Conservation (phyloP, 2,329 filamentous ascomycete genomes). For the Claviceps humidiphila region DNA sequence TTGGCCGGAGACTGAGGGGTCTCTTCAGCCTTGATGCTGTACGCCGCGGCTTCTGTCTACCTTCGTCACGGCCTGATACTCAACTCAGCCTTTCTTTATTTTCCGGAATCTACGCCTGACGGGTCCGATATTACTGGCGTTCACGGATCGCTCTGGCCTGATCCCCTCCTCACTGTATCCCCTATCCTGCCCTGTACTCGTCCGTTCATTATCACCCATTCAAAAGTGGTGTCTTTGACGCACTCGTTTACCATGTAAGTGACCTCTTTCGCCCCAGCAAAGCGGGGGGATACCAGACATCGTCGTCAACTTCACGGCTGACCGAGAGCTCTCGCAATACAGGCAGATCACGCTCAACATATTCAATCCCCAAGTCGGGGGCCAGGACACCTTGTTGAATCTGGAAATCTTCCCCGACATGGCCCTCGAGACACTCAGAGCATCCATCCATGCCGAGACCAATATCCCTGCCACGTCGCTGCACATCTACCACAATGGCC, state of each 20-base stretch:
- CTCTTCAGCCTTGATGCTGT: background rate
- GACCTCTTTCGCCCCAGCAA: background rate
- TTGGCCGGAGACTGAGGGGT: background rate
- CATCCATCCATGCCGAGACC: slow-evolving; percentile 75
- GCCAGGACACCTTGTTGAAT: slow-evolving; percentile 62
- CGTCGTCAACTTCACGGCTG: background rate
- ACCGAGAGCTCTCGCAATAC: background rate
- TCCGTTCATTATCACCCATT: background rate
- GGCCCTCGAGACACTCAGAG: slow-evolving; percentile 74
- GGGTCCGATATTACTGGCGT: background rate
- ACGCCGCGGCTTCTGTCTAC: background rate
- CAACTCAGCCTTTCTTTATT: background rate
- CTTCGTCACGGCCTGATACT: background rate
- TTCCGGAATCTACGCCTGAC: background rate
- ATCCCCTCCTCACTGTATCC: background rate
- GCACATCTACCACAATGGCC: slow-evolving; percentile 82
- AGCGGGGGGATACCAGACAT: background rate
- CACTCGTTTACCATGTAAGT: slow-evolving; percentile 1
- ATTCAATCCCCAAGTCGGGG: slow-evolving; percentile 54
- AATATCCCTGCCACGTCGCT: slow-evolving; percentile 59
- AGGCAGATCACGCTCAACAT: slow-evolving; percentile 86
- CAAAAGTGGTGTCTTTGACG: background rate
- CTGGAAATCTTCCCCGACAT: slow-evolving; percentile 74
- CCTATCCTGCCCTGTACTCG: background rate
- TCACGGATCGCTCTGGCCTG: background rate